Conservation (phyloP, 2,329 filamentous ascomycete genomes). For the Ascochyta viciae-villosae region DNA sequence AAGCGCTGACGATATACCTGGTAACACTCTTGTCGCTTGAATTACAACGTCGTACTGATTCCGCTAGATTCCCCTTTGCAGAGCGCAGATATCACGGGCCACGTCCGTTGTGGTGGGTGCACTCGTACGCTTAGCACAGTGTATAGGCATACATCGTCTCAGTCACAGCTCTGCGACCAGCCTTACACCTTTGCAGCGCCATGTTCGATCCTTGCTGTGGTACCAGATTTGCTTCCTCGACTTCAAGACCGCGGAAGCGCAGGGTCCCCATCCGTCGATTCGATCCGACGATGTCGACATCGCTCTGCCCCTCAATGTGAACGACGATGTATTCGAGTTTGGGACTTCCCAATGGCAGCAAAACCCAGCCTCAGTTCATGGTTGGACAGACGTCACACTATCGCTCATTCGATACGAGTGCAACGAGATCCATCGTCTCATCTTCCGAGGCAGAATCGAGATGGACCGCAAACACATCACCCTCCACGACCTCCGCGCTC, state of each 20-base stretch:
- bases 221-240: slow-evolving; percentile 50
- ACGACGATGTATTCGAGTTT: slow-evolving; percentile 50
- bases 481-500: slow-evolving; percentile 44
- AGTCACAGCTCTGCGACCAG: slow-evolving; percentile 44
- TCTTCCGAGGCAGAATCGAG: slow-evolving; percentile 48
- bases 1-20: slow-evolving; percentile 48
- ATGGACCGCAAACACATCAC: slow-evolving; percentile 49
- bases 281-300: slow-evolving; percentile 49
- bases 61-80: slow-evolving; percentile 45
- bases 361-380: slow-evolving; percentile 37
- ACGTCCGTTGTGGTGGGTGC: slow-evolving; percentile 49
- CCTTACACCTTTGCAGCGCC: slow-evolving; percentile 45
- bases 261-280: slow-evolving; percentile 48
- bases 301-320: slow-evolving; percentile 45
- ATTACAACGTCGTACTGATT: slow-evolving; percentile 16
- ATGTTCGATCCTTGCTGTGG: slow-evolving; percentile 48
- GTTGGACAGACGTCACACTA: slow-evolving; percentile 47
- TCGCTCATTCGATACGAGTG: slow-evolving; percentile 48
- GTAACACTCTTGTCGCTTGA: slow-evolving; percentile 20
- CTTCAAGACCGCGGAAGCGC: slow-evolving; percentile 49
- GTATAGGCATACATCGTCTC: slow-evolving; percentile 48
- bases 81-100: slow-evolving; percentile 48
- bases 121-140: slow-evolving; percentile 47
- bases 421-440: slow-evolving; percentile 48
- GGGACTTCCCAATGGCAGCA: slow-evolving; percentile 46